These are phyloP conservation scores for Grosmannia serpens DNA, from an alignment of 2,329 filamentous ascomycete species.

Conservation along the genomic window DNA sequence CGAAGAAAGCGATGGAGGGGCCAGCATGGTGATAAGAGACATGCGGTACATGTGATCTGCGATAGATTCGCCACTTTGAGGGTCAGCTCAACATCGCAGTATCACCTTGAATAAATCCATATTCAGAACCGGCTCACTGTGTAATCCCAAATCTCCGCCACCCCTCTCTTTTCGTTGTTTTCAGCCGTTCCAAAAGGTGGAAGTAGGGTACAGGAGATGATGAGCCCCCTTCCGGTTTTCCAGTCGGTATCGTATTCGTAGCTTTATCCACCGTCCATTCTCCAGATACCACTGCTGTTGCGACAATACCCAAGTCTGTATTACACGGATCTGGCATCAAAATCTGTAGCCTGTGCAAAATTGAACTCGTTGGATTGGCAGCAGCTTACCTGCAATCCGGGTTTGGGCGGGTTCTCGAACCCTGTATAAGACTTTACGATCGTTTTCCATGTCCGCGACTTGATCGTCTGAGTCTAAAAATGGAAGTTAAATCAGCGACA, in stretches of 20 bases:
- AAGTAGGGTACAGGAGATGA: slow-evolving; percentile 81
- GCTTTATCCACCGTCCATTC: slow-evolving; percentile 50
- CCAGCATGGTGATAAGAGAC: slow-evolving; percentile 90
- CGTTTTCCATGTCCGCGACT: too few relatives aligned
- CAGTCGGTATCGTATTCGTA: slow-evolving; percentile 48
- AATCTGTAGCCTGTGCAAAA: too few relatives aligned
- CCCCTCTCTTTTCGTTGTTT: slow-evolving; percentile 92
- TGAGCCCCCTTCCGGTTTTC: slow-evolving; percentile 47
- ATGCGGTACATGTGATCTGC: slow-evolving; percentile 99
- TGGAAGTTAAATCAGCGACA: too few relatives aligned
- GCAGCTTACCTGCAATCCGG: too few relatives aligned
- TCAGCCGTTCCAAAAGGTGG: slow-evolving; percentile 84
- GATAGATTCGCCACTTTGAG: slow-evolving; percentile 68
- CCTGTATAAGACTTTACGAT: too few relatives aligned
- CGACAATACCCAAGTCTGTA: slow-evolving; percentile 24
- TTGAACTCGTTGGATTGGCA: too few relatives aligned
- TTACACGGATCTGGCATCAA: too few relatives aligned
- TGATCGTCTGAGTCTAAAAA: too few relatives aligned
- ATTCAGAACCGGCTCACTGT: slow-evolving; percentile 25
- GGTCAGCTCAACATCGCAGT: neutral
- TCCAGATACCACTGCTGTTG: slow-evolving; percentile 28
- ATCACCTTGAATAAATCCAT: neutral
- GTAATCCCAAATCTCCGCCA: slow-evolving; percentile 81
- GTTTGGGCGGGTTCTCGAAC: too few relatives aligned
- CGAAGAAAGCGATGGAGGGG: slow-evolving; percentile 59